Evolutionary conservation across 305 asterid genomes (phyloP).

Genomic region (Stenogyne calaminthoides): DNA sequence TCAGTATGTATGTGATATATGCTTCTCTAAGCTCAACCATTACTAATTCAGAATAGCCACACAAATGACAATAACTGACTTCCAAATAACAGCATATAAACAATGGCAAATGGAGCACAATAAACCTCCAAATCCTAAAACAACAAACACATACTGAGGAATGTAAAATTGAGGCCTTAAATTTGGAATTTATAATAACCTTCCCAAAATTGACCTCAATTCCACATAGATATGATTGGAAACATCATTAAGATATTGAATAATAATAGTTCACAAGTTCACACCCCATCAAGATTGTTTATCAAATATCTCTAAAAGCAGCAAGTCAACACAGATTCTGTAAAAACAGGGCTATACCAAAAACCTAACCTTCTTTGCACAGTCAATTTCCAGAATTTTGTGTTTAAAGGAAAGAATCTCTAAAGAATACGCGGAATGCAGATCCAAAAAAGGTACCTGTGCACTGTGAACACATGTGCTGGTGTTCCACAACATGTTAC

Average conservation of each 20-base stretch:
- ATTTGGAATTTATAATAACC: not conserved
- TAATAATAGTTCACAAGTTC: slow-evolving; percentile 2
- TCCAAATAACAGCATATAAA: not conserved
- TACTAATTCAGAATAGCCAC: not conserved
- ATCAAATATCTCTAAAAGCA: not conserved
- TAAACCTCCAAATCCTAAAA: slow-evolving; percentile 20
- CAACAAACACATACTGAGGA: not conserved
- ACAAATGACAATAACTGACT: slow-evolving; percentile 5
- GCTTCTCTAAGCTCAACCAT: not conserved
- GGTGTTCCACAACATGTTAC: slow-evolving; percentile 54
- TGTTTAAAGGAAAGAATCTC: not conserved
- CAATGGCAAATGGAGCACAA: slow-evolving; percentile 12
- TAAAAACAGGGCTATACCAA: not conserved
- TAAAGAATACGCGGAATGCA: slow-evolving; percentile 4
- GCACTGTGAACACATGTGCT: slow-evolving; percentile 48
- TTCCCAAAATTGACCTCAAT: not conserved
- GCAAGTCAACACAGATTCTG: not conserved
- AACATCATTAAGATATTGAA: not conserved
- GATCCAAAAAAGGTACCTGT: slow-evolving; percentile 53
- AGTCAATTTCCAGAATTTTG: not conserved
- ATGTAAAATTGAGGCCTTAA: not conserved
- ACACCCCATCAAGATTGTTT: not conserved
- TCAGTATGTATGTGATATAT: slow-evolving; percentile 6
- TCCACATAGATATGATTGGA: not conserved
- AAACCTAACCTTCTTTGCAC: not conserved